These are phyloP conservation scores for Hymenoscyphus repandus DNA, from an alignment of 2,329 filamentous ascomycete species.

Conservation along the genomic window DNA sequence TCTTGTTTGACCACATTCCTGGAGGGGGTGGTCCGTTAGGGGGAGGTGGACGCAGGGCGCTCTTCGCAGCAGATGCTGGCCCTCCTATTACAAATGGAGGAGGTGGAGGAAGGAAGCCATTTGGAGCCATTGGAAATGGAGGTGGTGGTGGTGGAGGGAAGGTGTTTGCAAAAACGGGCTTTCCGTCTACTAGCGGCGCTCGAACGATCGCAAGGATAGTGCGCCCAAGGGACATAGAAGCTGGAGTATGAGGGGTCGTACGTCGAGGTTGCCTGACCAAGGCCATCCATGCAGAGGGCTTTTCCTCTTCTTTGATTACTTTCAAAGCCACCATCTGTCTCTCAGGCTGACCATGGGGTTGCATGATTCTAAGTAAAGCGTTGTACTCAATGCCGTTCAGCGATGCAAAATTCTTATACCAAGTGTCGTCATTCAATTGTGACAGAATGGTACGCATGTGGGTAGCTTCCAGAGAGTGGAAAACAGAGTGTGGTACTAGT, in stretches of 20 bases:
- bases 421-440: slow-evolving; percentile 22
- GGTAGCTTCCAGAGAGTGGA: slow-evolving; percentile 26
- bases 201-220: slow-evolving; percentile 23
- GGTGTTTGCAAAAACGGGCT: slow-evolving; percentile 7
- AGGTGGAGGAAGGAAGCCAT: neutral
- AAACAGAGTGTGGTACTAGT: slow-evolving; percentile 24
- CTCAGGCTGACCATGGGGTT: slow-evolving; percentile 3
- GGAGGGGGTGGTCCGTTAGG: neutral
- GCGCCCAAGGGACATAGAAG: slow-evolving; percentile 4
- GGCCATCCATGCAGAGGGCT: slow-evolving; percentile 17
- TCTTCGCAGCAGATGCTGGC: too few species aligned
- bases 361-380: slow-evolving; percentile 10
- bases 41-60: neutral
- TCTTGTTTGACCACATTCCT: too few species aligned
- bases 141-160: neutral
- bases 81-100: too few species aligned
- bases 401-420: slow-evolving; percentile 24
- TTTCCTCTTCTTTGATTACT: slow-evolving; percentile 18
- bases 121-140: neutral
- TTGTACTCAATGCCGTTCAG: slow-evolving; percentile 15
- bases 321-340: slow-evolving; percentile 25
- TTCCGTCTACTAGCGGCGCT: slow-evolving; percentile 20
- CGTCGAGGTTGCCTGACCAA: slow-evolving; percentile 12
- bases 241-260: neutral
- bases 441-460: slow-evolving; percentile 27